Conservation (phyloP, 768 basidiomycete species). For the Rhizopogon roseolus region DNA sequence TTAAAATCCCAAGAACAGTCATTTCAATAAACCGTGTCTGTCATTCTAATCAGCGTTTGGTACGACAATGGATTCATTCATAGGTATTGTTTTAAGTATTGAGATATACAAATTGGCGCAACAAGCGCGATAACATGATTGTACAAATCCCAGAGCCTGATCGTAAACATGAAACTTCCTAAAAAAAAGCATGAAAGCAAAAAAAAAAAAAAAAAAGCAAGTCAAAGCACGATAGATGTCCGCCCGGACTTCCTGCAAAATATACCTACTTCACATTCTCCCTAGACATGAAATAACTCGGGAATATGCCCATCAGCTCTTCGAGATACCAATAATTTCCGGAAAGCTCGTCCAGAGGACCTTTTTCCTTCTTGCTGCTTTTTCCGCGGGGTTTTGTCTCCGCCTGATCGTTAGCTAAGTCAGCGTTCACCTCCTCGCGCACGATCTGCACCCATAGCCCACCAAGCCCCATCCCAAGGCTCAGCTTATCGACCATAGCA, state of each 20-base stretch:
- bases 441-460: slow-evolving; percentile 69
- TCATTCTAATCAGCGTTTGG: no score
- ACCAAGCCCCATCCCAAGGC: slow-evolving; percentile 40
- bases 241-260: neutral
- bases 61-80: no score
- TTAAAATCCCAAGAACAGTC: no score
- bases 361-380: slow-evolving; percentile 20
- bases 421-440: slow-evolving; percentile 22
- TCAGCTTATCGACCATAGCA: slow-evolving; percentile 34
- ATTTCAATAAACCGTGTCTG: no score
- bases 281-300: slow-evolving; percentile 44
- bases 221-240: neutral
- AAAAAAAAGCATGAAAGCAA: neutral
- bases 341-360: slow-evolving; percentile 16
- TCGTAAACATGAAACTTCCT: neutral
- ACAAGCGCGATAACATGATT: no score
- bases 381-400: slow-evolving; percentile 3
- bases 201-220: neutral
- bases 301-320: slow-evolving; percentile 44
- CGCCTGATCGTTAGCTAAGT: neutral
- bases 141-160: no score
- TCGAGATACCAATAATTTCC: slow-evolving; percentile 57
- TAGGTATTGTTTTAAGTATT: no score
- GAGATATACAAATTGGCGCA: no score
- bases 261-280: slow-evolving; percentile 1